phyloP scores from a whole-genome alignment of 352 stramenopile genomes.

The Globisporangium ultimum region DNA sequence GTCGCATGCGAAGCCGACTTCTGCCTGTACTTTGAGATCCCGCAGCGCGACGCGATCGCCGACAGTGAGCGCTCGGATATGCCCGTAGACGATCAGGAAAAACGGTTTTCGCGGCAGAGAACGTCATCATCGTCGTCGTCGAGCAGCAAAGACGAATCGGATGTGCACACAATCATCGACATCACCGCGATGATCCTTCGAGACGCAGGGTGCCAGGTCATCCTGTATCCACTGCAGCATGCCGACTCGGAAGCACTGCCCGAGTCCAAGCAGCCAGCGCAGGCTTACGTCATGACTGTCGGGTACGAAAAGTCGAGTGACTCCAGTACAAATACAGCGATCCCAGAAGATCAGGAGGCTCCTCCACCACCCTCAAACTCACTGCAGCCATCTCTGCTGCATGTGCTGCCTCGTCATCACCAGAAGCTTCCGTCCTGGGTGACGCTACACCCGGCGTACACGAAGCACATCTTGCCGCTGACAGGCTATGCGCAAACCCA shows the following conservation, averaged over 20 bases:
- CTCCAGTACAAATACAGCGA: not conserved
- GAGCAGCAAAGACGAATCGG: conserved; percentile 12
- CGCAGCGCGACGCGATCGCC: not conserved
- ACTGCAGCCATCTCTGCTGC: not conserved
- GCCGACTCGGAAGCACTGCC: conserved; percentile 19
- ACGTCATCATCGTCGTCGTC: not conserved
- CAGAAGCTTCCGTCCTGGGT: conserved; percentile 38
- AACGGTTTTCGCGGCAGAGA: conserved; percentile 1
- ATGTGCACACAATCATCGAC: conserved; percentile 36
- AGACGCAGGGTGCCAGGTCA: conserved; percentile 35
- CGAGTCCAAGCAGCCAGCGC: conserved; percentile 30
- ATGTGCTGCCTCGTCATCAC: conserved; percentile 9
- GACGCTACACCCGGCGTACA: conserved; percentile 38
- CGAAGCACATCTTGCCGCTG: conserved; percentile 39
- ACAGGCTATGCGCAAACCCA: conserved; percentile 48
- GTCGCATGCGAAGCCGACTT: conserved; percentile 23
- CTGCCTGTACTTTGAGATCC: conserved; percentile 34
- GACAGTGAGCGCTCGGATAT: not conserved
- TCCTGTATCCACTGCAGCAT: conserved; percentile 36
- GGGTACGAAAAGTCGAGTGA: conserved; percentile 23
- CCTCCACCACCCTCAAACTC: conserved; percentile 1
- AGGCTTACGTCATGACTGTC: conserved; percentile 44
- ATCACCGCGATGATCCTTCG: conserved; percentile 31
- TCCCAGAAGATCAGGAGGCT: conserved; percentile 7
- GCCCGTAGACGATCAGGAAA: conserved; percentile 1